These are phyloP conservation scores for Lepidium africanum DNA, from an alignment of 345 rosid genomes.

Conservation along the genomic window DNA sequence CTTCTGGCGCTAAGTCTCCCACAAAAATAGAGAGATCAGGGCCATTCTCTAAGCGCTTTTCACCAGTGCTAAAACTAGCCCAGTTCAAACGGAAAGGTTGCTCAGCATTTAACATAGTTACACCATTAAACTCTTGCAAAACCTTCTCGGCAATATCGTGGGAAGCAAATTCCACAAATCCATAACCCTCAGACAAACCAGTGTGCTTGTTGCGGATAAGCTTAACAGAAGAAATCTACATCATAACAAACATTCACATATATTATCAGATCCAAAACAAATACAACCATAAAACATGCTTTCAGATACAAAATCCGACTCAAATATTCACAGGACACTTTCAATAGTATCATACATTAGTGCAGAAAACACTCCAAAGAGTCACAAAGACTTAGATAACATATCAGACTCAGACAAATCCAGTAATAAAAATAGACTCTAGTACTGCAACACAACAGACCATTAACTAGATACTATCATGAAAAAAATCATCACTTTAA, in stretches of 20 bases:
- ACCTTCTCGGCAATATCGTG: constrained; percentile 85
- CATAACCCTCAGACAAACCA: constrained; percentile 84
- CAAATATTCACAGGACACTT: neutral
- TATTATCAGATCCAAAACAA: neutral
- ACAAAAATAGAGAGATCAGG: constrained; percentile 93
- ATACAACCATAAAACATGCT: neutral
- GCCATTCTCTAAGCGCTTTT: constrained; percentile 75
- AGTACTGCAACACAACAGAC: neutral
- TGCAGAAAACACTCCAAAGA: neutral
- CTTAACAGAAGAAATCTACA: constrained; percentile 79
- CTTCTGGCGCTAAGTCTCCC: constrained; percentile 93
- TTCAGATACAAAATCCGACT: neutral
- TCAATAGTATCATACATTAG: neutral
- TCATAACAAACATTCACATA: neutral
- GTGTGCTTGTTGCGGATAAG: constrained; percentile 90
- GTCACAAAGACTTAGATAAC: neutral
- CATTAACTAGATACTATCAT: neutral
- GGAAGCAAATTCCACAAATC: constrained; percentile 80
- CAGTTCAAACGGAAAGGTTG: constrained; percentile 86
- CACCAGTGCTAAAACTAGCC: constrained; percentile 85
- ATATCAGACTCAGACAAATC: neutral
- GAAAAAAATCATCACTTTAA: neutral
- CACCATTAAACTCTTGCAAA: constrained; percentile 54
- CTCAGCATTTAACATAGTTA: constrained; percentile 66
- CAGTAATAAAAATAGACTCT: neutral